Base-by-base conservation (phyloP, 306 rosid species). In the Oxytropis ochrocephala region DNA sequence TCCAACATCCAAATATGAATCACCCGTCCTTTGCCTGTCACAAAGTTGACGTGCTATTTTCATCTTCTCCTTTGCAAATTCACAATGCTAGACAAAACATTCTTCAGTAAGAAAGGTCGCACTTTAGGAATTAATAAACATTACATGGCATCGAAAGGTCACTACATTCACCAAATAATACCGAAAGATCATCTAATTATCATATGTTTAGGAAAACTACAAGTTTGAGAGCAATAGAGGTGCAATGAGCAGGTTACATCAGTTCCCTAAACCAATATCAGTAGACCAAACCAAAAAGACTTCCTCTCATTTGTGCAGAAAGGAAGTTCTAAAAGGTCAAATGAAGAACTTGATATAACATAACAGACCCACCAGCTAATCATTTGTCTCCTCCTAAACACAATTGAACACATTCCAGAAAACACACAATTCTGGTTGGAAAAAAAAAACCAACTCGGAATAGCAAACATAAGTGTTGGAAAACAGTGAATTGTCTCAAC, bases 1-100 rank as follows among this genome's bases (percentile, higher is more conserved):
- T 58, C 90, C 98, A 80, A 94, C 69, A 59, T 65, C 87, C 77
- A 84, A 52, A 78, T 73, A 86, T 53, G 96, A 82, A 74, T 90
- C 97, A 53, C 88, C 83, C 62, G 90, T 69, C 80, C 65, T 88
- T 80, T 90, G 96, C 72, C 67, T 80, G 85, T 94, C 97, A 77
- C 82, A 67, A 70, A 94, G 89, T 72, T 87, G 89, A 69, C 24
- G 61, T 60, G 97, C 86, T 66, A 87, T 69, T 68, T 64, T 79
- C 74, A 87, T 90, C 91, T 85, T 94, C 85, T 72, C 83, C 82
- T 94, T 89, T 8, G 96, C 97, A 78, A 75, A 87, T 75, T 85
- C 84, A 76, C 79, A 81, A 56, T 78, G 75, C 98, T 94, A 78
- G 67, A 80, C 61, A 79, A 70, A 77, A 69, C 69, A 79, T 56